Percentiles rank a stretch among this genome's conserved stretches.
Evolutionary conservation across 2,329 filamentous ascomycete species (phyloP).

Genomic region (Dactylellina leptospora): DNA sequence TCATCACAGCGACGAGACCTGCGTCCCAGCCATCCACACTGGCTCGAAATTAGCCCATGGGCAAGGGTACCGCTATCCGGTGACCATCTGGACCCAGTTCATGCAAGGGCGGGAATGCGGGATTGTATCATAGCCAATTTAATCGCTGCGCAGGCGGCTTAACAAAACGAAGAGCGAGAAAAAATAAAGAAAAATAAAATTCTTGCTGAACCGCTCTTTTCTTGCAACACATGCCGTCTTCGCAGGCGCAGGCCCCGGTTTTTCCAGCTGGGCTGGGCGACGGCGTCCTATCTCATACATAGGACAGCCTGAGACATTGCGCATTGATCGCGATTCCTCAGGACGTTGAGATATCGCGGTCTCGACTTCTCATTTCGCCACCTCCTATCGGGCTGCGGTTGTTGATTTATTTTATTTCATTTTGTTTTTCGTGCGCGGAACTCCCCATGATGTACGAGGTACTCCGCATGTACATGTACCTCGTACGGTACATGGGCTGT

Average conservation of each 20-base stretch:
- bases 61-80: slow-evolving; percentile 45
- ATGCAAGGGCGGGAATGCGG: slow-evolving; percentile 54
- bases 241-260: neutral
- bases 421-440: neutral
- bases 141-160: slow-evolving; percentile 39
- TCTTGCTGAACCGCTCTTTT: neutral
- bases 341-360: slow-evolving; percentile 16
- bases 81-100: slow-evolving; percentile 53
- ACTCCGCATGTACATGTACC: neutral
- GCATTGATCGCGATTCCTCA: slow-evolving; percentile 17
- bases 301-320: slow-evolving; percentile 26
- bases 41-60: slow-evolving; percentile 42
- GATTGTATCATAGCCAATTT: slow-evolving; percentile 52
- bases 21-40: slow-evolving; percentile 15
- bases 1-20: slow-evolving; percentile 9
- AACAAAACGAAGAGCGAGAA: neutral
- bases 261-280: neutral
- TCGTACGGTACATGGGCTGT: too few relatives aligned
- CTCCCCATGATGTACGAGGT: neutral
- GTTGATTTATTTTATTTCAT: neutral
- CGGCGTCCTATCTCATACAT: neutral
- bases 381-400: neutral
- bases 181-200: neutral
- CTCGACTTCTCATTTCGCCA: neutral
- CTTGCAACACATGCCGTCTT: slow-evolving; percentile 32